These are phyloP conservation scores for Stagonosporopsis rhizophila DNA, from an alignment of 2,329 filamentous ascomycete genomes.

Conservation along the genomic window DNA sequence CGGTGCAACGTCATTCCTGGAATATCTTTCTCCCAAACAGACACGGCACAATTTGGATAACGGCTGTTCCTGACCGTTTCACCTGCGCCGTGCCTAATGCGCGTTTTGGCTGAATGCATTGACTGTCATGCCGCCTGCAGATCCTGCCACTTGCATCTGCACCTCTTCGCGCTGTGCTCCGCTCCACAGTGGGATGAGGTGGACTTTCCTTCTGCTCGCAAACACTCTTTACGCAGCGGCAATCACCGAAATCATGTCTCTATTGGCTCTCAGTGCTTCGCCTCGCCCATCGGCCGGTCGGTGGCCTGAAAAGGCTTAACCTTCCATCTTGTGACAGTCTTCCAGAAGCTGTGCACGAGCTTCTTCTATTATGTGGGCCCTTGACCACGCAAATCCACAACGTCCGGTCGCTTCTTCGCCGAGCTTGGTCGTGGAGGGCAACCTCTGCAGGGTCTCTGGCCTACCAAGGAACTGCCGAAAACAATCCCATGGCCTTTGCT, in stretches of 20 bases:
- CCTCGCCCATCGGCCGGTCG: conserved; percentile 17
- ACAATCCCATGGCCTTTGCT: conserved; percentile 14
- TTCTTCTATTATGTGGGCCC: conserved; percentile 16
- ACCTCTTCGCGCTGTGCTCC: conserved; percentile 19
- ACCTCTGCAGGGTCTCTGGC: conserved; percentile 34
- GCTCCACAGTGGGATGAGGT: conserved; percentile 12
- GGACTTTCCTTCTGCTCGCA: conserved; percentile 16
- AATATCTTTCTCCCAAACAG: conserved; percentile 13
- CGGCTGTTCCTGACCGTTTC: conserved; percentile 11
- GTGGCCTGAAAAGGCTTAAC: conserved; percentile 20
- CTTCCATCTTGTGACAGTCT: conserved; percentile 18
- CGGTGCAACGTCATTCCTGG: conserved; percentile 8
- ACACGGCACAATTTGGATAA: conserved; percentile 4
- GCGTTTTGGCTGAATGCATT: conserved; percentile 25
- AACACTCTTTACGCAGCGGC: conserved; percentile 16
- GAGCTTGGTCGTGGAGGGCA: conserved; percentile 10
- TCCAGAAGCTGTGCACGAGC: conserved; percentile 33
- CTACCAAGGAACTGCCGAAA: conserved; percentile 2
- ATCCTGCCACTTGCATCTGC: conserved; percentile 25
- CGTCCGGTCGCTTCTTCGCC: conserved; percentile 12
- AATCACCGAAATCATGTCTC: conserved; percentile 8
- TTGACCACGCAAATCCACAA: conserved; percentile 22
- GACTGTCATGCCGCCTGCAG: conserved; percentile 28
- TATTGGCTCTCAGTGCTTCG: conserved; percentile 17
- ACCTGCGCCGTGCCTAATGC: conserved; percentile 12